A percentile compares a stretch with the other conserved stretches of the same genome.
These are phyloP conservation scores for Exophiala lecanii-corni DNA, from an alignment of 2,329 filamentous ascomycete genomes.

Conservation along the genomic window DNA sequence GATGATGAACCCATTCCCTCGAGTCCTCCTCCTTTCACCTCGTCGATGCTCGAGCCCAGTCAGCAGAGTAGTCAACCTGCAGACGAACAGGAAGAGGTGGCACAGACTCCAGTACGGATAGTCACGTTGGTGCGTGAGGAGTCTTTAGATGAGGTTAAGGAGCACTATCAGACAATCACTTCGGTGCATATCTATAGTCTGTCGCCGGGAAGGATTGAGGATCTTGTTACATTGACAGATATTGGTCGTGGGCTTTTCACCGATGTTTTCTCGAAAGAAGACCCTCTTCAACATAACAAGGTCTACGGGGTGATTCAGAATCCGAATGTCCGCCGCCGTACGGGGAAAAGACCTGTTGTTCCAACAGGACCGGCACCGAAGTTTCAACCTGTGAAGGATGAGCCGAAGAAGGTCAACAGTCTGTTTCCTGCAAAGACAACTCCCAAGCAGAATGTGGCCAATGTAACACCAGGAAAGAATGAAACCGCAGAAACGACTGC, in stretches of 20 bases:
- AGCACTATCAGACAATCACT: slow-evolving; percentile 65
- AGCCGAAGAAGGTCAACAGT: slow-evolving; percentile 10
- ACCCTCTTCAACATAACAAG: slow-evolving; percentile 55
- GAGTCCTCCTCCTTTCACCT: slow-evolving; percentile 56
- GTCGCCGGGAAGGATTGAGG: slow-evolving; percentile 64
- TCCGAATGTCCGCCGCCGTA: slow-evolving; percentile 55
- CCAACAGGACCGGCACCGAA: slow-evolving; percentile 26
- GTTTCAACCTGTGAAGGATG: slow-evolving; percentile 27
- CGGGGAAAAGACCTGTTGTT: slow-evolving; percentile 36
- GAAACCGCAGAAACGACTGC: slow-evolving; percentile 16
- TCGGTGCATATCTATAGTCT: slow-evolving; percentile 88
- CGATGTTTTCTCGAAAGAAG: slow-evolving; percentile 50
- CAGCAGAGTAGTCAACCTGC: slow-evolving; percentile 55
- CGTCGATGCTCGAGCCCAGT: slow-evolving; percentile 29
- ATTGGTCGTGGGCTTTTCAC: slow-evolving; percentile 59
- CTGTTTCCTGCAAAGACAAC: slow-evolving; percentile 3
- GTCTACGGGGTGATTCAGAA: slow-evolving; percentile 74
- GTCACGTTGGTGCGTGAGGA: slow-evolving; percentile 69
- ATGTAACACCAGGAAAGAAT: slow-evolving; percentile 3
- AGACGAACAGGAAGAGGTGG: slow-evolving; percentile 48
- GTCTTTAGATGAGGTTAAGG: slow-evolving; percentile 62
- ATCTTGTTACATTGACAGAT: slow-evolving; percentile 68
- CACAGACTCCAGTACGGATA: slow-evolving; percentile 49
- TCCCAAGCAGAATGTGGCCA: not conserved
- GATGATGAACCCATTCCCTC: slow-evolving; percentile 61